These are phyloP conservation scores for Aspergillus olivimuriae DNA, from an alignment of 495 filamentous ascomycete genomes.

Conservation along the genomic window DNA sequence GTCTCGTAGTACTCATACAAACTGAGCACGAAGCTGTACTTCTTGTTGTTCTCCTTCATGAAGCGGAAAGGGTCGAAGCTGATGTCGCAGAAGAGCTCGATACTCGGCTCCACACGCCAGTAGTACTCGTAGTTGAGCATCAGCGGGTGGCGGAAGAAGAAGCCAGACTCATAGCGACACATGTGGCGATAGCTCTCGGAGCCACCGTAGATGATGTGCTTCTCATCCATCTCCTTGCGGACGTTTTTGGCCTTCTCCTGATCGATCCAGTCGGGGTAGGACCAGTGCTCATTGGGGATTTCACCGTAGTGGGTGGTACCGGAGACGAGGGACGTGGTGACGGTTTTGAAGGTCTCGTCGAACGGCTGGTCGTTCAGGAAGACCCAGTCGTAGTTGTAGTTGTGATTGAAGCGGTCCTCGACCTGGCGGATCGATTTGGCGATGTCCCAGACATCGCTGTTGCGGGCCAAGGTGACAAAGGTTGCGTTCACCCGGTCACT, in stretches of 20 bases:
- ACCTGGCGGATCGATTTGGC: constrained; percentile 88
- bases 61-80: constrained; percentile 77
- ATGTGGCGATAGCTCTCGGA: constrained; percentile 88
- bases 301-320: constrained; percentile 84
- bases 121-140: constrained; percentile 88
- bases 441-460: constrained; percentile 93
- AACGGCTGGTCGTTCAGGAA: constrained; percentile 96
- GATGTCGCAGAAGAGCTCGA: constrained; percentile 83
- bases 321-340: constrained; percentile 83
- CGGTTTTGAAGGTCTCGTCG: constrained; percentile 82
- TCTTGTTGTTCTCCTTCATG: constrained; percentile 85
- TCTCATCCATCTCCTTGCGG: constrained; percentile 75
- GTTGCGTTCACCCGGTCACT: constrained; percentile 86
- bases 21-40: constrained; percentile 85
- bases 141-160: constrained; percentile 81
- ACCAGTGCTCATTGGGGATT: constrained; percentile 84
- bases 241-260: constrained; percentile 75
- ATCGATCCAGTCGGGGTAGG: constrained; percentile 80
- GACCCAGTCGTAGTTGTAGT: constrained; percentile 98
- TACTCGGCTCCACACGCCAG: constrained; percentile 86
- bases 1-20: constrained; percentile 94
- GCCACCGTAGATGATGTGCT: constrained; percentile 93
- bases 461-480: constrained; percentile 91
- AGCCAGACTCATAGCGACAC: constrained; percentile 90
- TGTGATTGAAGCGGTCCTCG: constrained; percentile 94